Conservation (phyloP, 2,329 filamentous ascomycete species). For the Botrytis hyacinthi region DNA sequence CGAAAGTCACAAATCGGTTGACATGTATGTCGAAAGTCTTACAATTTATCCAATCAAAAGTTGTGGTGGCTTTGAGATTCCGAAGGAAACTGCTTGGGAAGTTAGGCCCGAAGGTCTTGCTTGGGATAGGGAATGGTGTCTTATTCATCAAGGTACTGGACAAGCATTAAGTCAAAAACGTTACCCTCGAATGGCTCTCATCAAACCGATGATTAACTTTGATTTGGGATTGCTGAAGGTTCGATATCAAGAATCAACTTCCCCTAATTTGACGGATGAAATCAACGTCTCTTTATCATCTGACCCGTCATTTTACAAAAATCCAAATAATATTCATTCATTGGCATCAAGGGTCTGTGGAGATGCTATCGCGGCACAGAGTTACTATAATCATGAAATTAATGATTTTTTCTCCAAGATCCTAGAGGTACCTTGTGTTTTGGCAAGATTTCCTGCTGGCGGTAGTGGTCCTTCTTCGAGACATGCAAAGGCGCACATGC, state of each 20-base stretch:
- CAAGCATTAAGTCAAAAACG: constrained; percentile 85
- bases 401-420: constrained; percentile 74
- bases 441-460: constrained; percentile 79
- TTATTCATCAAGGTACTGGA: constrained; percentile 82
- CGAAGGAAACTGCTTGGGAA: constrained; percentile 65
- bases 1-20: background rate
- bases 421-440: constrained; percentile 74
- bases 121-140: constrained; percentile 97
- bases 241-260: constrained; percentile 44
- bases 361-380: constrained; percentile 68
- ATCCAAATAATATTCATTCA: constrained; percentile 41
- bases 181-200: constrained; percentile 81
- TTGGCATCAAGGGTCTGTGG: constrained; percentile 74
- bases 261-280: constrained; percentile 36
- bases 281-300: constrained; percentile 64
- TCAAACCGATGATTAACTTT: constrained; percentile 74
- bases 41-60: constrained; percentile 92
- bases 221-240: constrained; percentile 63
- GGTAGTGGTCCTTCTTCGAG: constrained; percentile 58
- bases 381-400: constrained; percentile 65
- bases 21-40: constrained; percentile 59
- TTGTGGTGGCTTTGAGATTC: constrained; percentile 76
- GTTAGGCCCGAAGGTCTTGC: constrained; percentile 77
- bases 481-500: constrained; percentile 69
- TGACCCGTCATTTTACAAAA: constrained; percentile 57